phyloP scores from a whole-genome alignment of 2,329 filamentous ascomycete genomes.

The Neonectria punicea region DNA sequence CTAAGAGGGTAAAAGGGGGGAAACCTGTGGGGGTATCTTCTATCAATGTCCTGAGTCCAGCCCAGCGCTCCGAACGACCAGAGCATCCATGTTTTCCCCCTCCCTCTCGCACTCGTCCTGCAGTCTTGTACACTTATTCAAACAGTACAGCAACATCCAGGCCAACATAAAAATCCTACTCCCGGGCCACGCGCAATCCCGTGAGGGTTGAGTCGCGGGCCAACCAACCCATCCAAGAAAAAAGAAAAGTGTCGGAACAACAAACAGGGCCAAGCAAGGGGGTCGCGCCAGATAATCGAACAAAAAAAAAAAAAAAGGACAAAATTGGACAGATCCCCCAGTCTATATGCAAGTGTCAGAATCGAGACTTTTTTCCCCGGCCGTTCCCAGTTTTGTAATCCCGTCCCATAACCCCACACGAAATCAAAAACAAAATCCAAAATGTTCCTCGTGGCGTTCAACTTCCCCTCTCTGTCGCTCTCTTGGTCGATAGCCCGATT shows the following conservation, averaged over 20 bases:
- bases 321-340: conserved; percentile 34
- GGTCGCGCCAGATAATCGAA: conserved; percentile 25
- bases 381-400: conserved; percentile 42
- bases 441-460: conserved; percentile 29
- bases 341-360: conserved; percentile 45
- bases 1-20: conserved; percentile 37
- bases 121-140: conserved; percentile 42
- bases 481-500: conserved; percentile 19
- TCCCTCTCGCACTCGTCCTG: conserved; percentile 32
- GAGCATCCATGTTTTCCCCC: conserved; percentile 36
- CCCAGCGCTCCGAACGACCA: conserved; percentile 42
- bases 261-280: conserved; percentile 27
- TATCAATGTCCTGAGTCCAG: conserved; percentile 47
- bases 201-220: conserved; percentile 32
- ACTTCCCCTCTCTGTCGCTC: conserved; percentile 17
- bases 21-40: conserved; percentile 47
- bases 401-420: conserved; percentile 35
- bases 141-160: conserved; percentile 38
- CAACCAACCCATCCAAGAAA: conserved; percentile 28
- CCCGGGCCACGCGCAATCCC: conserved; percentile 23
- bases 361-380: conserved; percentile 41
- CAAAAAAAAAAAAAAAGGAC: conserved; percentile 22
- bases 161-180: conserved; percentile 19
- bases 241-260: conserved; percentile 21
- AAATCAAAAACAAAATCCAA: conserved; percentile 29